These are phyloP conservation scores for Thraustotheca clavata DNA, from an alignment of 352 stramenopile genomes.

Conservation along the genomic window DNA sequence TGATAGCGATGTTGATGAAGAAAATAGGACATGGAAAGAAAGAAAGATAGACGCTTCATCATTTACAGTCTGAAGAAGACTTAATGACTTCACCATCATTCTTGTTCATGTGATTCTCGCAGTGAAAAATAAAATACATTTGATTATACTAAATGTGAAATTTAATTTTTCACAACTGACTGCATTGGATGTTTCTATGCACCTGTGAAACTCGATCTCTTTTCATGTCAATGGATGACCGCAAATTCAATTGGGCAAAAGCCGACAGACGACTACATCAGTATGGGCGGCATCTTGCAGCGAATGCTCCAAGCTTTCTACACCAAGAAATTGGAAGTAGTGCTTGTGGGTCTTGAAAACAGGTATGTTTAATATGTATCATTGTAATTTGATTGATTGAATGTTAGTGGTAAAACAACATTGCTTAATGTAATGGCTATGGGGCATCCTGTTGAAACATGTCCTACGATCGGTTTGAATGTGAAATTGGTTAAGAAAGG, in stretches of 20 bases:
- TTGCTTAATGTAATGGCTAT: conserved; percentile 94
- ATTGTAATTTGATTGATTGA: not conserved
- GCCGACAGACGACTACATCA: conserved; percentile 21
- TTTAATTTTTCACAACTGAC: too few relatives aligned
- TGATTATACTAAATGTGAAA: too few relatives aligned
- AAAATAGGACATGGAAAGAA: too few relatives aligned
- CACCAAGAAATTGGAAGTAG: conserved; percentile 96
- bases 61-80: too few relatives aligned
- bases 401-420: conserved; percentile 91
- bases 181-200: conserved; percentile 5
- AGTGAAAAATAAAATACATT: too few relatives aligned
- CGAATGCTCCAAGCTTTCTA: conserved; percentile 95
- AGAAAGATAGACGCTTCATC: too few relatives aligned
- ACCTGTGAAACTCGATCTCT: not conserved
- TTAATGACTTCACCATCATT: too few relatives aligned
- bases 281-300: conserved; percentile 90
- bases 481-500: conserved; percentile 96
- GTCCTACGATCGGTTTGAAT: conserved; percentile 96
- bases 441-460: conserved; percentile 93
- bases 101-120: too few relatives aligned
- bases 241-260: not conserved
- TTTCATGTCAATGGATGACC: not conserved
- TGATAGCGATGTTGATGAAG: too few relatives aligned
- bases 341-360: conserved; percentile 96
- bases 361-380: conserved; percentile 37